Conservation (phyloP, 2,329 filamentous ascomycete species). For the Aspergillus sp. region DNA sequence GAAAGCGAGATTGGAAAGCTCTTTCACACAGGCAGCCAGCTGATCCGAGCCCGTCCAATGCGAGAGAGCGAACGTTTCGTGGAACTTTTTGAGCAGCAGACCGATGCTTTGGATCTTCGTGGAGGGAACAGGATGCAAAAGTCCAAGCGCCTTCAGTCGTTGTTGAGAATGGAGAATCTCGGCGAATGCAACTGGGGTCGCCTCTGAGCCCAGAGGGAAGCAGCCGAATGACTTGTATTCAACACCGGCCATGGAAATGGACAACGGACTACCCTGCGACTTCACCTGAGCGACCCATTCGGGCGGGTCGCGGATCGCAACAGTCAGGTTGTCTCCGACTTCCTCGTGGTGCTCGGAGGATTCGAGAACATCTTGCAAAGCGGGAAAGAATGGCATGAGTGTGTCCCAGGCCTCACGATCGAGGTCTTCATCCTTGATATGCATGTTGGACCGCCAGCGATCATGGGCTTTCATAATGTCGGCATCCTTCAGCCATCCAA, state of each 20-base stretch:
- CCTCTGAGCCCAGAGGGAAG: slow-evolving; percentile 47
- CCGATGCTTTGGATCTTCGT: slow-evolving; percentile 35
- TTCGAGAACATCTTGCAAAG: slow-evolving; percentile 21
- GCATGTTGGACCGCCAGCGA: slow-evolving; percentile 36
- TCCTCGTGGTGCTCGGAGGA: slow-evolving; percentile 21
- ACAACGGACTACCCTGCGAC: slow-evolving; percentile 35
- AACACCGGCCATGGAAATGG: slow-evolving; percentile 35
- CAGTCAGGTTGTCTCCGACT: slow-evolving; percentile 5
- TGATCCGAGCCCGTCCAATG: slow-evolving; percentile 18
- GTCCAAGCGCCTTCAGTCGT: slow-evolving; percentile 38
- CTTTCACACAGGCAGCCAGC: slow-evolving; percentile 26
- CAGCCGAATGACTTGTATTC: slow-evolving; percentile 43
- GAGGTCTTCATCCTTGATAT: slow-evolving; percentile 18
- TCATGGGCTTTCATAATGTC: slow-evolving; percentile 45
- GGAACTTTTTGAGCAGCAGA: slow-evolving; percentile 28
- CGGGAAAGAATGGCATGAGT: slow-evolving; percentile 26
- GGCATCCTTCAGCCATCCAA: slow-evolving; percentile 47
- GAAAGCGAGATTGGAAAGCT: slow-evolving; percentile 26
- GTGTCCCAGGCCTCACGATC: slow-evolving; percentile 23
- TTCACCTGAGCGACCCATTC: slow-evolving; percentile 32
- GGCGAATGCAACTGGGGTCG: slow-evolving; percentile 40
- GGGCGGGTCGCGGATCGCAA: slow-evolving; percentile 26
- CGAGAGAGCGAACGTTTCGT: slow-evolving; percentile 22
- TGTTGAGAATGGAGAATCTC: slow-evolving; percentile 46
- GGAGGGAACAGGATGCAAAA: slow-evolving; percentile 39